Evolutionary conservation across 495 filamentous ascomycete genomes (phyloP), one percentile per base, ranked within the genome.

Genomic region (Alectoria sarmentosa): DNA sequence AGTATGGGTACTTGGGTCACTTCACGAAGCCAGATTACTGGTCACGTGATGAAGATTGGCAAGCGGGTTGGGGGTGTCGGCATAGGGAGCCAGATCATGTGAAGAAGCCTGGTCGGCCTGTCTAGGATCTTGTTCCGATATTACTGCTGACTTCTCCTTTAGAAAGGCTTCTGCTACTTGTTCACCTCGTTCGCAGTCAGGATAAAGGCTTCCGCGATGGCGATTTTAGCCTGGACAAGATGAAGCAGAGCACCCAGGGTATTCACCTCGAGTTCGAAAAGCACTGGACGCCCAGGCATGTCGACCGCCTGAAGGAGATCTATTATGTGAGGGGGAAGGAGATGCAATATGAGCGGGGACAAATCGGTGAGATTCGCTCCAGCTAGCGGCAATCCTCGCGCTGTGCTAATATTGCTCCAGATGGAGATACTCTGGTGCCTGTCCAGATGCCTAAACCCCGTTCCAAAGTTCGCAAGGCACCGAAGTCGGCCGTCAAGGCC

Each of bases 1-100:
- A 65, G 38, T 6, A 34, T 5, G 37, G 66, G 9, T 66, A 70
- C 42, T 19, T 11, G 8, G 78, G 79, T 4, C 80, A 88, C 49
- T 76, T 79, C 39, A 86, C 82, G 54, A 84, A 83, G 39, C 92
- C 92, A 15, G 78, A 79, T 23, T 96, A 91, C 90, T 97, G 92
- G 92, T 91, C 91, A 0, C 78, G 80, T 26, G 57, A 65, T 21
- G 67, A 73, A 15, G 76, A 76, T 28, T 69, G 64, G 61, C 10
- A 32, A n/a, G 6, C 7, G 1, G 69, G 70, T 64, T 72, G 75
- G 39, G 64, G 61, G n/a, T 68, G 63, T 64, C 78, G 83, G 36
- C 91, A 94, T 73, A 89, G 83, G 70, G 92, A 96, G 76, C 91
- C 92, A 0, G 91, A 96, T 69, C 92, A 97, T 73, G 69, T 92